A percentile compares a stretch with the other conserved stretches of the same genome.
These are phyloP conservation scores for Symbiodinium natans DNA, from an alignment of 73 alveolate genomes.

Conservation along the genomic window DNA sequence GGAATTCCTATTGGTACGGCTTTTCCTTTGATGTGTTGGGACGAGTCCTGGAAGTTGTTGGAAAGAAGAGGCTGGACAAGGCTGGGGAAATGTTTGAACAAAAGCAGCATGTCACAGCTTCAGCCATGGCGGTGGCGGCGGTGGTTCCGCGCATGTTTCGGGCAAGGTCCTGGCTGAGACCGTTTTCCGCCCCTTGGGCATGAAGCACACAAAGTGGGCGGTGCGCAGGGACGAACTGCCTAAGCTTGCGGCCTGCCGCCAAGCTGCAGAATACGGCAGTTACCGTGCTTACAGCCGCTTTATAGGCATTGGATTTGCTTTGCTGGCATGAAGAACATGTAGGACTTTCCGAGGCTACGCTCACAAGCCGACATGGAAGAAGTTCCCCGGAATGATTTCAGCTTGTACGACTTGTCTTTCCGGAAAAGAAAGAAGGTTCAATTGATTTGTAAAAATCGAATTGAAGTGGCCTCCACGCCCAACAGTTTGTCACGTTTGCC, in stretches of 20 bases:
- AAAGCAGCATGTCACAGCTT: too few relatives aligned
- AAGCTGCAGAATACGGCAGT: not conserved
- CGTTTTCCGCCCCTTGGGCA: conserved; percentile 47
- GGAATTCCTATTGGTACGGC: conserved; percentile 67
- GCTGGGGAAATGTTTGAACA: not conserved
- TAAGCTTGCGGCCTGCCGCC: conserved; percentile 44
- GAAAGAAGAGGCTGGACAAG: conserved; percentile 50
- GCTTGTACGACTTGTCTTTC: too few relatives aligned
- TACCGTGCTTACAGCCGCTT: not conserved
- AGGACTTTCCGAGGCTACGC: conserved; percentile 32
- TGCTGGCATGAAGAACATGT: not conserved
- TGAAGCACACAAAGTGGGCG: conserved; percentile 87
- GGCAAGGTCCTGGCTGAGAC: conserved; percentile 37
- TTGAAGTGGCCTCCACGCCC: too few relatives aligned
- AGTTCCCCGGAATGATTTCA: conserved; percentile 26
- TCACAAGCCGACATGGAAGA: conserved; percentile 27
- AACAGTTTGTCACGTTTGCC: too few relatives aligned
- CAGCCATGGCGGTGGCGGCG: not conserved
- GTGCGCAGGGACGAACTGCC: conserved; percentile 22
- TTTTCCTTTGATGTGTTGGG: conserved; percentile 74
- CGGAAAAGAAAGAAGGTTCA: too few relatives aligned
- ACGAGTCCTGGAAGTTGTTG: conserved; percentile 52
- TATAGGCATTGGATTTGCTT: not conserved
- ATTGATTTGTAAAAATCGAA: too few relatives aligned
- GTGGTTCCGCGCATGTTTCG: not conserved